Evolutionary conservation across 768 basidiomycete genomes (phyloP).

Genomic region (Tulasnella sp.): DNA sequence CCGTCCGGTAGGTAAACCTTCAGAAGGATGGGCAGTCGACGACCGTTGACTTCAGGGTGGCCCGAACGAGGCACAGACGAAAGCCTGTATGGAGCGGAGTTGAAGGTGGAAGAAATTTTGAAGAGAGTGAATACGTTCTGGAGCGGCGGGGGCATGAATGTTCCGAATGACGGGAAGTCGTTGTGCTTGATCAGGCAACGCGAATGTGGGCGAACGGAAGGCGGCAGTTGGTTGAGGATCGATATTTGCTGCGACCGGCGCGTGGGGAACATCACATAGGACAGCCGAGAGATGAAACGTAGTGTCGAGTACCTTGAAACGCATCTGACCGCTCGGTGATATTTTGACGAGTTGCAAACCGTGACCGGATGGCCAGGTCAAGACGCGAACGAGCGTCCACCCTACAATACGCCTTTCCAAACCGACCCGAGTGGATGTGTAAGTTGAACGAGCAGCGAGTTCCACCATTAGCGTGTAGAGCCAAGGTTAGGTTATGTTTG

Average conservation of each 20-base stretch:
- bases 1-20: neutral
- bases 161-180: constrained; percentile 2
- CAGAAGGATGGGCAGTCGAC: neutral
- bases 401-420: neutral
- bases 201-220: neutral
- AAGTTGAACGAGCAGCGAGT: neutral
- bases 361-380: neutral
- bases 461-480: constrained; percentile 12
- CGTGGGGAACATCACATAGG: constrained; percentile 2
- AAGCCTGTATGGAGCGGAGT: neutral
- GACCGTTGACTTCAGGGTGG: neutral
- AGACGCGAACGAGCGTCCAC: neutral
- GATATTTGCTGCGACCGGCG: neutral
- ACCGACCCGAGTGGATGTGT: neutral
- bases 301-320: neutral
- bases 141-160: neutral
- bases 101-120: neutral
- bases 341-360: neutral
- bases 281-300: neutral
- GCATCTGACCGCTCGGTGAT: neutral
- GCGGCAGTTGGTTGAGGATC: neutral
- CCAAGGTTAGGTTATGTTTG: constrained; percentile 11
- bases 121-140: constrained; percentile 4
- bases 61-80: constrained; percentile 19
- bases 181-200: neutral